These are phyloP conservation scores for Arthrobotrys iridis DNA, from an alignment of 2,329 filamentous ascomycete species.

Conservation along the genomic window DNA sequence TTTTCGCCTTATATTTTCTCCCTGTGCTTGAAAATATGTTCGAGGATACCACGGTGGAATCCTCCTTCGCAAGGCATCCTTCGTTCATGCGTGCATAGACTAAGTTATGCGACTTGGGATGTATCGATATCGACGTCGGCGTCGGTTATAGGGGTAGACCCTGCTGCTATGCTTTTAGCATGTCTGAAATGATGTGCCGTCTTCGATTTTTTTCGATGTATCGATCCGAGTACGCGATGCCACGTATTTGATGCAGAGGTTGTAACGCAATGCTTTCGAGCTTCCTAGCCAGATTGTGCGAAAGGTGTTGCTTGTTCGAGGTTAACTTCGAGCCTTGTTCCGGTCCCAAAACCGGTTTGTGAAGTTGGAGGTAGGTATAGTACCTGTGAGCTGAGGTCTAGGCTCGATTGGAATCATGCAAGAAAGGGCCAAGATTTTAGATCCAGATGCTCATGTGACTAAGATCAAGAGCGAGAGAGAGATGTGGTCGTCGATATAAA, in stretches of 20 bases:
- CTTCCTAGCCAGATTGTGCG: constrained; percentile 9
- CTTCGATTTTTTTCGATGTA: constrained; percentile 6
- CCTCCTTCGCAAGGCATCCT: neutral
- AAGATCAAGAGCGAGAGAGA: too few species aligned
- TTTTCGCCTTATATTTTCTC: neutral
- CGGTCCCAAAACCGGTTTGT: neutral
- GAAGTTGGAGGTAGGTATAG: neutral
- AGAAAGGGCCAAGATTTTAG: too few species aligned
- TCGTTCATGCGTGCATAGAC: neutral
- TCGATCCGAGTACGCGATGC: constrained; percentile 17
- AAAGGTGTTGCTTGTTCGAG: constrained; percentile 1
- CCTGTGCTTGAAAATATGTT: neutral
- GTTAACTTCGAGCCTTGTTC: neutral
- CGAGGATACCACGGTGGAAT: neutral
- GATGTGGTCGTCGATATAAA: too few species aligned
- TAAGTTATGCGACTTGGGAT: neutral
- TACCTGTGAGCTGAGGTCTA: too few species aligned
- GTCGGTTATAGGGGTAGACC: neutral
- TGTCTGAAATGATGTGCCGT: neutral
- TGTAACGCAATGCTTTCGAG: constrained; percentile 5
- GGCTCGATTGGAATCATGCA: too few species aligned
- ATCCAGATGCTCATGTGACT: too few species aligned
- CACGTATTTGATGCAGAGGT: constrained; percentile 15
- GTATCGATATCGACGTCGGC: neutral
- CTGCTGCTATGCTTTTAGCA: neutral